phyloP scores from a whole-genome alignment of 768 basidiomycete genomes.

The Crassisporium funariophilum region DNA sequence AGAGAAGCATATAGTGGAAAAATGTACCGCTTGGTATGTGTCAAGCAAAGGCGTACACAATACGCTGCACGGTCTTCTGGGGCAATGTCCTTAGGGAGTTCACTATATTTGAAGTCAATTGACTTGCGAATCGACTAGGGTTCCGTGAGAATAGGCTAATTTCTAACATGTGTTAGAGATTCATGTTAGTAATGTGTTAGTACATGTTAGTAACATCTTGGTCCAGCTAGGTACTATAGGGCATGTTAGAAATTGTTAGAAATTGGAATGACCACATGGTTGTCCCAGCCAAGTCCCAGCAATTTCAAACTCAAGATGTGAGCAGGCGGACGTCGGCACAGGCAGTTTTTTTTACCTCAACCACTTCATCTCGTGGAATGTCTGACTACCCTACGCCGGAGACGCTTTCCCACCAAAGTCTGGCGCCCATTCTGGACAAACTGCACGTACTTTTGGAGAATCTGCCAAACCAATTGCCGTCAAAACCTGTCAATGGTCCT shows the following conservation, averaged over 20 bases:
- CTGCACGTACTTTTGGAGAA: slow-evolving; percentile 5
- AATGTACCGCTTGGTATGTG: neutral
- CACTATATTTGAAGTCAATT: too few relatives aligned
- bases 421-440: slow-evolving; percentile 2
- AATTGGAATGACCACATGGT: slow-evolving; percentile 1
- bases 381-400: slow-evolving; percentile 1
- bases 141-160: neutral
- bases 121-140: too few relatives aligned
- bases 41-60: neutral
- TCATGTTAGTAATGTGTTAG: neutral
- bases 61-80: neutral
- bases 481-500: slow-evolving; percentile 3
- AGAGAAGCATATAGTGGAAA: neutral
- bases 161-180: neutral
- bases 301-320: neutral
- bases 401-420: slow-evolving; percentile 2
- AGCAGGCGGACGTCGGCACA: too few relatives aligned
- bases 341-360: neutral
- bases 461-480: slow-evolving; percentile 1
- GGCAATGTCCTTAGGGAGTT: slow-evolving; percentile 76
- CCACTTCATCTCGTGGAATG: slow-evolving; percentile 2
- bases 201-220: slow-evolving; percentile 5
- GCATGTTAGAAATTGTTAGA: slow-evolving; percentile 1
- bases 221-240: neutral
- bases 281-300: neutral